Conservation (phyloP, 176 grass and related monocot genomes). For the Paspalum vaginatum region DNA sequence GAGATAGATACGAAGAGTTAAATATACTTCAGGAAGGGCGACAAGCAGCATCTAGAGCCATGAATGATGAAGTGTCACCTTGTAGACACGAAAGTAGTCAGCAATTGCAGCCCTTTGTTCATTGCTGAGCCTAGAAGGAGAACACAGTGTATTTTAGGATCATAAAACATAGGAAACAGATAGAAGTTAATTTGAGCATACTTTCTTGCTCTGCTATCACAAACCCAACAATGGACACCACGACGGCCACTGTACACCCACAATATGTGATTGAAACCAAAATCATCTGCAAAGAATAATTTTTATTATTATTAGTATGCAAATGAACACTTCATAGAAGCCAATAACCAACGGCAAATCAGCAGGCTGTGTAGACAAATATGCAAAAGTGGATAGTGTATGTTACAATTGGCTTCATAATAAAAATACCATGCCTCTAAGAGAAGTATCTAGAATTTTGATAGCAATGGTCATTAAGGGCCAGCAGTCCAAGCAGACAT, state of each 20-base stretch:
- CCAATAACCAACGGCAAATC: conserved; percentile 2
- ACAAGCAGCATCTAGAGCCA: background rate
- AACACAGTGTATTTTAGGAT: conserved; percentile 32
- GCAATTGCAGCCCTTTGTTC: conserved; percentile 87
- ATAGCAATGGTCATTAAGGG: conserved; percentile 97
- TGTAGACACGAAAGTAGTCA: conserved; percentile 90
- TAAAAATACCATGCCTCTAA: conserved; percentile 68
- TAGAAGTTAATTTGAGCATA: conserved; percentile 25
- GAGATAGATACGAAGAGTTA: conserved; percentile 19
- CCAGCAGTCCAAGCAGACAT: conserved; percentile 86
- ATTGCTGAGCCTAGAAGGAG: conserved; percentile 68
- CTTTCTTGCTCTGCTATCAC: conserved; percentile 92
- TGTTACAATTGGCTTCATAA: background rate
- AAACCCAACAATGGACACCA: conserved; percentile 99
- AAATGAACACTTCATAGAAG: background rate
- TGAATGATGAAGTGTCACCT: conserved; percentile 51
- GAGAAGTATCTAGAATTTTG: conserved; percentile 81
- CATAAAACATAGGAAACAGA: conserved; percentile 18
- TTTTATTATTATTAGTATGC: conserved; percentile 12
- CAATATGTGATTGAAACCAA: conserved; percentile 94
- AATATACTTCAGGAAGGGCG: background rate
- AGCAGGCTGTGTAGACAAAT: background rate
- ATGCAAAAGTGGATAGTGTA: background rate
- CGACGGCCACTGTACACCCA: conserved; percentile 96
- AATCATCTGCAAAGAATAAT: conserved; percentile 69